Evolutionary conservation across 495 filamentous ascomycete species (phyloP).

Genomic region (Aspergillus saccharolyticus): DNA sequence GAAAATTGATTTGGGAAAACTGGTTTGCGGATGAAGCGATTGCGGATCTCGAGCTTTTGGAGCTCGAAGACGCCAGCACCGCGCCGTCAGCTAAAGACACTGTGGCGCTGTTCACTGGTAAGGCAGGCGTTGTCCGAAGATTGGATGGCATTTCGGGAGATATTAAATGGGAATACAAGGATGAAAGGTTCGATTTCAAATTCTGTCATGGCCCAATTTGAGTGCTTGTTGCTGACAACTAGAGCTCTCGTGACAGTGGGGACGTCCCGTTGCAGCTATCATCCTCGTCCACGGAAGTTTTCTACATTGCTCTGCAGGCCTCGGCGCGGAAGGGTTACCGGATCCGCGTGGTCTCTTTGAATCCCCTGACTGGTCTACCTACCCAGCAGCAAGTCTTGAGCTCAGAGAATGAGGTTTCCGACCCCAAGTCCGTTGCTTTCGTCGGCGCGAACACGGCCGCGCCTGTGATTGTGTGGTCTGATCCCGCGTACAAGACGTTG

Average conservation of each 20-base stretch:
- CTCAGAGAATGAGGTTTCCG: conserved; percentile 66
- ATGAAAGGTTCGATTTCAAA: conserved; percentile 44
- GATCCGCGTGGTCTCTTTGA: conserved; percentile 67
- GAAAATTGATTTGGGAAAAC: conserved; percentile 69
- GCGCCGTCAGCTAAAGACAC: conserved; percentile 56
- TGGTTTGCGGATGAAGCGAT: conserved; percentile 52
- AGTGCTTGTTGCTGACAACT: conserved; percentile 19
- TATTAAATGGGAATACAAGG: conserved; percentile 70
- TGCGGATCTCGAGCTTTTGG: conserved; percentile 74
- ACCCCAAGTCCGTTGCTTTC: conserved; percentile 64
- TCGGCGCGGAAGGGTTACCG: conserved; percentile 60
- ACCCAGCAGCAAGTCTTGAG: conserved; percentile 60
- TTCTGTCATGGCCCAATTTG: neutral
- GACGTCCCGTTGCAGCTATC: conserved; percentile 76
- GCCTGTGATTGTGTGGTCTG: conserved; percentile 78
- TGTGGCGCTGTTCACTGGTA: conserved; percentile 58
- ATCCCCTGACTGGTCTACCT: conserved; percentile 64
- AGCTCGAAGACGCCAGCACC: conserved; percentile 55
- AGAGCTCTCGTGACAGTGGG: conserved; percentile 33
- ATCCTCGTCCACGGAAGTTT: conserved; percentile 66
- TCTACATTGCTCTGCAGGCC: conserved; percentile 71
- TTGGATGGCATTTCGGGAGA: conserved; percentile 69
- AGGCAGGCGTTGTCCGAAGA: conserved; percentile 56
- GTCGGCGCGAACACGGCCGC: conserved; percentile 80
- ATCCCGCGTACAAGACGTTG: conserved; percentile 59